Percentiles rank a stretch among this genome's conserved stretches.
Conservation (phyloP, 108 stramenopile genomes). For the Aurantiochytrium sp. region DNA sequence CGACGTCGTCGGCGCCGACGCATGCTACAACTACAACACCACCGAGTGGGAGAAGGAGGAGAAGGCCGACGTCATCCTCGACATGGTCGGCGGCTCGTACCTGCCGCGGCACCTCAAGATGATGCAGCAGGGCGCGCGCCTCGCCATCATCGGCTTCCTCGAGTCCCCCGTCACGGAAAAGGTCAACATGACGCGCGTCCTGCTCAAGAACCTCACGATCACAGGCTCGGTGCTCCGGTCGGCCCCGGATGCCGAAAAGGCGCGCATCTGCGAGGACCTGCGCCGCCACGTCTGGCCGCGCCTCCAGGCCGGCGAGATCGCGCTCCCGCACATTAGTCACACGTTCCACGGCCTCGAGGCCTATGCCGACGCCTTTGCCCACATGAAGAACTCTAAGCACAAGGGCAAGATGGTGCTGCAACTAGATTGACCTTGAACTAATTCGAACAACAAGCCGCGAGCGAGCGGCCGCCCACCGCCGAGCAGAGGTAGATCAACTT, state of each 20-base stretch:
- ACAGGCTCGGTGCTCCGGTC: background rate
- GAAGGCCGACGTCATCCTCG: background rate
- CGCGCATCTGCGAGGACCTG: background rate
- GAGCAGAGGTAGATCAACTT: no score
- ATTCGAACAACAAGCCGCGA: no score
- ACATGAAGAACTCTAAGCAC: background rate
- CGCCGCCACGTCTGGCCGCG: background rate
- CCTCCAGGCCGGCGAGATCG: background rate
- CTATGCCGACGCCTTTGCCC: background rate
- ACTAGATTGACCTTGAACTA: no score
- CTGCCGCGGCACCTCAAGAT: background rate
- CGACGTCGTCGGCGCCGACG: background rate
- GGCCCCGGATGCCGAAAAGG: background rate
- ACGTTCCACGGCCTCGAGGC: background rate
- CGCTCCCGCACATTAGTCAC: background rate
- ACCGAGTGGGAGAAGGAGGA: background rate
- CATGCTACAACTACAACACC: slow-evolving; percentile 6
- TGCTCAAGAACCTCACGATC: background rate
- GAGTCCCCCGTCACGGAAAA: slow-evolving; percentile 2
- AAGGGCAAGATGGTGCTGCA: slow-evolving; percentile 3
- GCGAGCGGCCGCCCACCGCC: no score
- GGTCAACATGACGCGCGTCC: background rate
- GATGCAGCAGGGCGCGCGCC: background rate
- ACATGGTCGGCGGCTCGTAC: slow-evolving; percentile 21
- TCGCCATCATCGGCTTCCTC: slow-evolving; percentile 2